Evolutionary conservation across 2,329 filamentous ascomycete species (phyloP).

Genomic region (Reticulascus tulasneorum): DNA sequence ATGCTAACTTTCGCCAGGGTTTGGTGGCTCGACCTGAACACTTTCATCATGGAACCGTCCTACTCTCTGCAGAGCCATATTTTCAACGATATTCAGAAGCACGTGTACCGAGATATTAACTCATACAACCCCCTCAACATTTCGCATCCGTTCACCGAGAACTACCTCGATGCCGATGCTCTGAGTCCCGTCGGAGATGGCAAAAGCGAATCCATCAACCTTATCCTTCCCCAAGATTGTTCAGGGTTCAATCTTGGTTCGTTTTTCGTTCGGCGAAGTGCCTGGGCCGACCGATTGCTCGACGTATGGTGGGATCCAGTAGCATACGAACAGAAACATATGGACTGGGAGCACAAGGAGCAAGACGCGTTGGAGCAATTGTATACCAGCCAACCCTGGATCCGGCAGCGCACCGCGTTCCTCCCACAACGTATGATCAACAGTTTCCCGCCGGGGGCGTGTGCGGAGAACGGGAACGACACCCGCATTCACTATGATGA

Average conservation of each 20-base stretch:
- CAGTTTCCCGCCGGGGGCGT: slow-evolving; percentile 87
- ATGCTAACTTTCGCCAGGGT: slow-evolving; percentile 58
- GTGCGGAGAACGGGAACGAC: slow-evolving; percentile 72
- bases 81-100: slow-evolving; percentile 71
- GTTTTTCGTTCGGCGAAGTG: slow-evolving; percentile 82
- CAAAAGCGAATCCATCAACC: slow-evolving; percentile 72
- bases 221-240: slow-evolving; percentile 90
- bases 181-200: slow-evolving; percentile 74
- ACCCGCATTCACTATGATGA: slow-evolving; percentile 80
- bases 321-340: slow-evolving; percentile 95
- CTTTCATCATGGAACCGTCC: slow-evolving; percentile 93
- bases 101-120: slow-evolving; percentile 94
- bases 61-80: slow-evolving; percentile 88
- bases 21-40: slow-evolving; percentile 98
- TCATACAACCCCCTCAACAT: slow-evolving; percentile 94
- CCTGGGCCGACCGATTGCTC: slow-evolving; percentile 86
- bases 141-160: slow-evolving; percentile 69
- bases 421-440: slow-evolving; percentile 90
- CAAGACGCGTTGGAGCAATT: slow-evolving; percentile 93
- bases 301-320: slow-evolving; percentile 99
- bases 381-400: slow-evolving; percentile 88
- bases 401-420: slow-evolving; percentile 83
- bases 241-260: slow-evolving; percentile 94
- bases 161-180: slow-evolving; percentile 72
- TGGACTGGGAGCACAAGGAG: slow-evolving; percentile 99